Conservation (phyloP, 345 rosid species). For the Eucalyptus sp. region DNA sequence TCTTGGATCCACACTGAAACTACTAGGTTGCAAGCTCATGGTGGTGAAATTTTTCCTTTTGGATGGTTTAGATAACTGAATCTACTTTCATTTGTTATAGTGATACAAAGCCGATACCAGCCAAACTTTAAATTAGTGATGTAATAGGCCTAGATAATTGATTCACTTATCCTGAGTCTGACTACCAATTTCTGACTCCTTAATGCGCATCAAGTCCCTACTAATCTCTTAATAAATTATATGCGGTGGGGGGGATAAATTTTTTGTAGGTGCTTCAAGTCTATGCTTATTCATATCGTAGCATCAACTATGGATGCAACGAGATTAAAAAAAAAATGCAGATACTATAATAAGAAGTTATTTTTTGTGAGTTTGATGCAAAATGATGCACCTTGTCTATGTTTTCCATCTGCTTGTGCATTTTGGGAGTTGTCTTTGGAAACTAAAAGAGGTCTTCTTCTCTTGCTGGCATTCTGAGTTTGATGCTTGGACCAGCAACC, state of each 20-base stretch:
- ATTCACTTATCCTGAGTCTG: neutral
- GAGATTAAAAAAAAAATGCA: neutral
- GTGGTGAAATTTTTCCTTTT: neutral
- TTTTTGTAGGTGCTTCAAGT: neutral
- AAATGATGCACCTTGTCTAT: neutral
- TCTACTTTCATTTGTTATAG: neutral
- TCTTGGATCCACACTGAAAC: neutral
- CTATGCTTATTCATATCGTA: neutral
- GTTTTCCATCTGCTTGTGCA: neutral
- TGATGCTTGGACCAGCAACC: neutral
- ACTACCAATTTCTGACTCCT: neutral
- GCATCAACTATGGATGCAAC: neutral
- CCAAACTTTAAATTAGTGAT: neutral
- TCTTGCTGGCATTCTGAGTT: neutral
- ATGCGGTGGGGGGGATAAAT: neutral
- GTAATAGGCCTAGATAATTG: neutral
- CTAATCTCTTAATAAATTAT: neutral
- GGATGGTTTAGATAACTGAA: neutral
- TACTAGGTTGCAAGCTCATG: neutral
- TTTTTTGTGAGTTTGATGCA: neutral
- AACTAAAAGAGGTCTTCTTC: neutral
- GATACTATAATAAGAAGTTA: neutral
- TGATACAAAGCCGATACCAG: neutral
- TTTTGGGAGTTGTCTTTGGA: neutral
- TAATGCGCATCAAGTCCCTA: neutral